Base-by-base conservation (phyloP, 116 monocot species). In the Posidonia oceanica region DNA sequence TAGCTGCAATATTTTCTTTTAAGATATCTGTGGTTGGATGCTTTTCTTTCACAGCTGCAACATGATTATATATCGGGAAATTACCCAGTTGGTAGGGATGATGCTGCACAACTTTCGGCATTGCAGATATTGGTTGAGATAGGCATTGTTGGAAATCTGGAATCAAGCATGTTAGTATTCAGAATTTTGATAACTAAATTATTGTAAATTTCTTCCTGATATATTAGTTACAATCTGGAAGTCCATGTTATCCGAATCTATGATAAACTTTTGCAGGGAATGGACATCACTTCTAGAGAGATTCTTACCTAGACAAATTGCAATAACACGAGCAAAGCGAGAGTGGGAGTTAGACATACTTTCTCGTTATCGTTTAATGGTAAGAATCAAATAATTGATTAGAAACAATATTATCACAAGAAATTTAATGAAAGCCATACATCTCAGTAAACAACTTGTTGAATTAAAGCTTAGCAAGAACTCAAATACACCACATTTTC, bases 31-130 rank as follows among this genome's bases (percentile, higher is more conserved):
- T 10, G 5, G 7, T 48, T 48, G 5, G 48, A 10, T 48, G 1
- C 48, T 6, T 29, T 48, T 48, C 48, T 57, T 70, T 58, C 39
- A 70, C 81, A 98, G 98, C 78, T 98, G 38, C 98, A 98, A 80
- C 93, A 98, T 78, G 98, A 98, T 78, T 98, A 98, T 69, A 90
- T 93, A 63, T 80, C 87, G 64, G 98, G 93, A 73, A 93, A 90
- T 75, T 98, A 98, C 83, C 98, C 98, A 5, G 98, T 98, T 73
- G 87, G 87, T 54, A 83, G 93, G 62, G 93, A 98, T 81, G 93
- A 93, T 88, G 98, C 98, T 71, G 90, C 98, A 22, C 87, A 93
- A 66, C 81, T 98, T 2, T 83, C 93, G 59, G 93, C 93, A 44
- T 80, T 98, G 69, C 98, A 98, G 72, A 93, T 98, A 70, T 72